A percentile compares a stretch with the other conserved stretches of the same genome.
Conservation (phyloP, 2,329 filamentous ascomycete genomes). For the Ceratocystis ficicola region DNA sequence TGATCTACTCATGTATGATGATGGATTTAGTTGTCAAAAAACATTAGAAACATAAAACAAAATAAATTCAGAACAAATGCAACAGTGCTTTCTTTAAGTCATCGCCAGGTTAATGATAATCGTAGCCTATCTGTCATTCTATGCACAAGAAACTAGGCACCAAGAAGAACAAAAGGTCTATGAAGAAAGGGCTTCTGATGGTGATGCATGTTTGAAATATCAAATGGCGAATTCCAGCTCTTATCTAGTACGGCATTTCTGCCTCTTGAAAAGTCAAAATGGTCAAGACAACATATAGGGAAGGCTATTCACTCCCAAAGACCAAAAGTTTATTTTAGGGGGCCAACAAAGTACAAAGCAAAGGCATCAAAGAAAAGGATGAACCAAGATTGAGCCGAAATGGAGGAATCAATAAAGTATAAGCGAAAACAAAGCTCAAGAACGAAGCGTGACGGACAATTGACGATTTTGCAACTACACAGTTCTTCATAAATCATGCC, state of each 20-base stretch:
- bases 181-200: background rate
- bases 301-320: background rate
- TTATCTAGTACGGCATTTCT: background rate
- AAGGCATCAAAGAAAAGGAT: background rate
- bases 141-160: background rate
- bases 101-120: background rate
- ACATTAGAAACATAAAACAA: background rate
- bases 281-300: background rate
- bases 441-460: background rate
- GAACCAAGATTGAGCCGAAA: background rate
- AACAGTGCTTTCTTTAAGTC: background rate
- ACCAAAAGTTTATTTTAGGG: background rate
- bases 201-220: background rate
- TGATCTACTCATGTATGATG: background rate
- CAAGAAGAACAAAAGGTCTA: background rate
- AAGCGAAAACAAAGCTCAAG: background rate
- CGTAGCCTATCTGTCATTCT: background rate
- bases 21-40: background rate
- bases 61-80: background rate
- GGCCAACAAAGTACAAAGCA: background rate
- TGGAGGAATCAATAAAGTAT: slow-evolving; percentile 4
- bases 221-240: background rate
- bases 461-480: background rate
- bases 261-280: too few relatives aligned
- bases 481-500: background rate